A percentile compares a stretch with the other conserved stretches of the same genome.
Evolutionary conservation across 2,329 filamentous ascomycete species (phyloP).

Genomic region (Clonostachys solani): DNA sequence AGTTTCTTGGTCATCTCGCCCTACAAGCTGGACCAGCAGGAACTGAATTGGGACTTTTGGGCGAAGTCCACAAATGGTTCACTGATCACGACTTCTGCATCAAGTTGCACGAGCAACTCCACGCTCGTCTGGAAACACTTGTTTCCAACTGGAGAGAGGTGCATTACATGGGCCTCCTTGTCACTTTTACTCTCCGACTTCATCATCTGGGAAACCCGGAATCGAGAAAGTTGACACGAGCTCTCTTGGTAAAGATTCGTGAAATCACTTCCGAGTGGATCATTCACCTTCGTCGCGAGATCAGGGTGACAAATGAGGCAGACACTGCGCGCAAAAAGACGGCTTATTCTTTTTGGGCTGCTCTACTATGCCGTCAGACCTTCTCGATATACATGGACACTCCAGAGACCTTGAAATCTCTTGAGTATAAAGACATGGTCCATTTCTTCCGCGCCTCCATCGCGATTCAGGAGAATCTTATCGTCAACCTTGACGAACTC

Average conservation of each 20-base stretch:
- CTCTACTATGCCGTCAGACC: slow-evolving; percentile 47
- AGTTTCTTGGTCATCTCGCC: slow-evolving; percentile 45
- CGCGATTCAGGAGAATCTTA: slow-evolving; percentile 17
- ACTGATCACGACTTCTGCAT: slow-evolving; percentile 42
- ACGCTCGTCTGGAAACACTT: slow-evolving; percentile 35
- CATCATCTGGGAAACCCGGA: slow-evolving; percentile 8
- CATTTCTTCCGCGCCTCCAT: slow-evolving; percentile 16
- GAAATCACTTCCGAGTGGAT: slow-evolving; percentile 45
- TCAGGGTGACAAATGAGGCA: slow-evolving; percentile 27
- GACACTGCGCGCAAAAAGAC: slow-evolving; percentile 23
- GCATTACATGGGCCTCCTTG: slow-evolving; percentile 51
- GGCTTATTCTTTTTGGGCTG: slow-evolving; percentile 45
- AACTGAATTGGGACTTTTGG: slow-evolving; percentile 19
- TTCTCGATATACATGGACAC: slow-evolving; percentile 12
- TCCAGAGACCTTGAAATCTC: background rate
- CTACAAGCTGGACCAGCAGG: slow-evolving; percentile 48
- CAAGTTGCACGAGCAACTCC: slow-evolving; percentile 40
- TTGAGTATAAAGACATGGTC: background rate
- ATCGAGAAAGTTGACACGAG: slow-evolving; percentile 10
- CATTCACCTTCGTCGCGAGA: slow-evolving; percentile 35
- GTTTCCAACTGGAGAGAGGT: slow-evolving; percentile 54
- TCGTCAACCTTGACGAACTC: slow-evolving; percentile 7
- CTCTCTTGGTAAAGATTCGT: slow-evolving; percentile 35
- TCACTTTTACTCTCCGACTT: slow-evolving; percentile 42
- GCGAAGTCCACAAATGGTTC: slow-evolving; percentile 45